Conservation (phyloP, 352 stramenopile genomes). For the Globisporangium emineosum region DNA sequence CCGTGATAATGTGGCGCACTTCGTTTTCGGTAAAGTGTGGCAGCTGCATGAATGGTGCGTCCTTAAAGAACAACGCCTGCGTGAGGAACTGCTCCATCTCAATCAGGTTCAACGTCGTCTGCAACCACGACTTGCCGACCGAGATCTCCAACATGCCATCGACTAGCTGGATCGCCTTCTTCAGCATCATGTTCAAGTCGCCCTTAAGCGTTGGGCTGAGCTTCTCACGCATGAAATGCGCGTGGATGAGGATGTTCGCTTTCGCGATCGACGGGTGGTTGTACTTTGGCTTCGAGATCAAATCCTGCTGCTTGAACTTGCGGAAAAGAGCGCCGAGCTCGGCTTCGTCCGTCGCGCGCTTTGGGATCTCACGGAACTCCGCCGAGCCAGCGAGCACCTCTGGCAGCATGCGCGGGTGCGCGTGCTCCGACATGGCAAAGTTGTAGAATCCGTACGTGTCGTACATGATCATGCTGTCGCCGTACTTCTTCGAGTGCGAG, state of each 20-base stretch:
- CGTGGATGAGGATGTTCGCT: constrained; percentile 91
- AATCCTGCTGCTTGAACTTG: constrained; percentile 74
- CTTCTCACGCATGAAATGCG: constrained; percentile 92
- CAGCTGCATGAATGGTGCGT: constrained; percentile 89
- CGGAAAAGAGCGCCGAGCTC: constrained; percentile 67
- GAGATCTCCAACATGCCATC: constrained; percentile 99
- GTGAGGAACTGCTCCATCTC: constrained; percentile 97
- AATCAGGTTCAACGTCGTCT: constrained; percentile 95
- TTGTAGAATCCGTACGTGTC: constrained; percentile 99
- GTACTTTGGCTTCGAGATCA: constrained; percentile 83
- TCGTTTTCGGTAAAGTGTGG: constrained; percentile 88
- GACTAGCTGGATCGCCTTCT: constrained; percentile 92
- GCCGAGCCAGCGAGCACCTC: constrained; percentile 91
- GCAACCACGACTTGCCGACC: constrained; percentile 93
- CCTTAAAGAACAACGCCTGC: constrained; percentile 95
- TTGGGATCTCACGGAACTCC: constrained; percentile 87
- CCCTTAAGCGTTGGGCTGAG: constrained; percentile 57
- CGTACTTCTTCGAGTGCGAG: constrained; percentile 97
- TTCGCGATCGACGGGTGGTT: constrained; percentile 85
- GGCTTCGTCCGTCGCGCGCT: constrained; percentile 51
- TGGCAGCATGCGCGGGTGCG: constrained; percentile 92
- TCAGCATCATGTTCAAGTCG: constrained; percentile 96
- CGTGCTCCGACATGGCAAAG: constrained; percentile 94
- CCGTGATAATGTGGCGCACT: constrained; percentile 90
- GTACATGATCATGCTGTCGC: constrained; percentile 99